These are phyloP conservation scores for Yarrowia sp. DNA, from an alignment of 805 yeast species.

Conservation along the genomic window DNA sequence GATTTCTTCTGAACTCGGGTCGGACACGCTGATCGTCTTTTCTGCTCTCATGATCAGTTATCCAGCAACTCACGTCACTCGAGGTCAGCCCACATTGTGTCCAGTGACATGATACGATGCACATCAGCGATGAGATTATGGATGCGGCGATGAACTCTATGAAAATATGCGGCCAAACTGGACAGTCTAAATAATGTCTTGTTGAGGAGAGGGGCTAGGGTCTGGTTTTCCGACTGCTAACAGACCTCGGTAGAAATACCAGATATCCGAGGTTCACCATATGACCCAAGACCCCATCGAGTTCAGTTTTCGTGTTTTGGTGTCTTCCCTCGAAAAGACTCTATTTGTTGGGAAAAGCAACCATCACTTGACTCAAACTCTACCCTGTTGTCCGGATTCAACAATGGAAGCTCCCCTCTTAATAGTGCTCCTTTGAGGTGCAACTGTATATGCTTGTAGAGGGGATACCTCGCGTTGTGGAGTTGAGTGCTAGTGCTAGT, in stretches of 20 bases:
- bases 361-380: not conserved
- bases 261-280: not conserved
- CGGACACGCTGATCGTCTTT: too few relatives aligned
- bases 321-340: too few relatives aligned
- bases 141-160: not conserved
- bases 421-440: not conserved
- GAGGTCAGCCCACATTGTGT: too few relatives aligned
- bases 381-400: constrained; percentile 11
- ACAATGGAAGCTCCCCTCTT: not conserved
- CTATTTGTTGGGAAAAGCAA: constrained; percentile 9
- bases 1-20: too few relatives aligned
- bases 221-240: not conserved
- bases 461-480: not conserved
- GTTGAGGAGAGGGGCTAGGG: constrained; percentile 11
- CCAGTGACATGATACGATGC: too few relatives aligned
- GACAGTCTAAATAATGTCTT: not conserved
- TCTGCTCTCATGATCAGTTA: too few relatives aligned
- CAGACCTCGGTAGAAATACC: not conserved
- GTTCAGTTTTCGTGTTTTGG: too few relatives aligned
- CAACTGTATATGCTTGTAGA: not conserved
- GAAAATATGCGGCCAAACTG: too few relatives aligned
- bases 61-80: too few relatives aligned
- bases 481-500: too few relatives aligned
- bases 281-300: too few relatives aligned
- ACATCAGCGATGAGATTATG: not conserved